A percentile compares a stretch with the other conserved stretches of the same genome.
phyloP scores from a whole-genome alignment of 2,329 filamentous ascomycete species.

The Sclerotinia borealis region DNA sequence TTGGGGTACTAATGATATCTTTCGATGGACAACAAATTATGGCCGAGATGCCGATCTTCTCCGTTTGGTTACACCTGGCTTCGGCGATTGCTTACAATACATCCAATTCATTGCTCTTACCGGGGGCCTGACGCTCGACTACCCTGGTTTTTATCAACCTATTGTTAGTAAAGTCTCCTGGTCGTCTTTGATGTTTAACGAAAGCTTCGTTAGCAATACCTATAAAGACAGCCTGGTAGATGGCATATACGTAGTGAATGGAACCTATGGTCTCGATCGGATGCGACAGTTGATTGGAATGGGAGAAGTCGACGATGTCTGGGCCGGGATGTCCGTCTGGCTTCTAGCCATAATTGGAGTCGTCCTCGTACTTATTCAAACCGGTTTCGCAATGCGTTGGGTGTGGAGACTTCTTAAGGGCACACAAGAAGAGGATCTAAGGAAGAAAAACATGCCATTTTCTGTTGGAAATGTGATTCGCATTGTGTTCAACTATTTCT shows the following conservation, averaged over 20 bases:
- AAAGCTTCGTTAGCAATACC: conserved; percentile 72
- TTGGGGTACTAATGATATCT: conserved; percentile 86
- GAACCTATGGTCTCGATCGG: conserved; percentile 70
- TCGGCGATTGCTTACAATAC: conserved; percentile 94
- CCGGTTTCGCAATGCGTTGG: conserved; percentile 74
- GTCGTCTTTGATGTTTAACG: conserved; percentile 89
- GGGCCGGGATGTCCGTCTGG: conserved; percentile 93
- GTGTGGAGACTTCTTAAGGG: conserved; percentile 64
- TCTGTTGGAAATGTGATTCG: conserved; percentile 72
- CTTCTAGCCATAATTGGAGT: conserved; percentile 68
- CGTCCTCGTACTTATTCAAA: conserved; percentile 64
- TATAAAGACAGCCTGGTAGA: conserved; percentile 65
- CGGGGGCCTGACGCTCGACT: conserved; percentile 78
- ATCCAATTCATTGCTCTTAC: conserved; percentile 89
- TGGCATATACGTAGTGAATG: conserved; percentile 79
- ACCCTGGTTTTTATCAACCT: conserved; percentile 92
- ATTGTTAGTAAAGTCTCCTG: conserved; percentile 81
- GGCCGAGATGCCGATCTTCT: conserved; percentile 88
- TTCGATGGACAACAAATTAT: conserved; percentile 97
- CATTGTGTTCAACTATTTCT: conserved; percentile 86
- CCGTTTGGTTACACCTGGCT: conserved; percentile 88
- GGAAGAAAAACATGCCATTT: conserved; percentile 88
- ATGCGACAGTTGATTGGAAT: conserved; percentile 81
- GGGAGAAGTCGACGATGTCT: conserved; percentile 69
- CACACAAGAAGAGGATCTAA: conserved; percentile 77